Percentiles rank a stretch among this genome's conserved stretches.
Evolutionary conservation across 1,284 basidiomycete species (phyloP).

Genomic region (Butyriboletus appendiculatus): DNA sequence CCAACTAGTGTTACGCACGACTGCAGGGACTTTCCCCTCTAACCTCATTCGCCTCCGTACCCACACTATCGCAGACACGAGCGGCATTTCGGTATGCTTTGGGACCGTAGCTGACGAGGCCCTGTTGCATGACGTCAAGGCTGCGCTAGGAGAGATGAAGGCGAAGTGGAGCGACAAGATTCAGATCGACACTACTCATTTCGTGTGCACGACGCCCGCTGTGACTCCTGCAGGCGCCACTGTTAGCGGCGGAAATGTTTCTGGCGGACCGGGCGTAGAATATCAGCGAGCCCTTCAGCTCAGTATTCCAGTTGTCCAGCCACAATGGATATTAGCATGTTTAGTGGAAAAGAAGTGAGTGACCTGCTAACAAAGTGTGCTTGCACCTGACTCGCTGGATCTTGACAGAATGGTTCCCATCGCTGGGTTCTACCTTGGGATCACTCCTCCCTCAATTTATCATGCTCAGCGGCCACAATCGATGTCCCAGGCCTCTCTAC

Average conservation of each 20-base stretch:
- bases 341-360: slow-evolving; percentile 77
- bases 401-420: slow-evolving; percentile 80
- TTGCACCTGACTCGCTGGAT: not conserved
- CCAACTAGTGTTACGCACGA: slow-evolving; percentile 88
- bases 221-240: slow-evolving; percentile 63
- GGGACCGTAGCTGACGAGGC: slow-evolving; percentile 81
- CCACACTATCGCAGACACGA: slow-evolving; percentile 92
- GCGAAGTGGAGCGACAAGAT: slow-evolving; percentile 89
- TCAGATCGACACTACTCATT: slow-evolving; percentile 96
- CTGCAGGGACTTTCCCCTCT: slow-evolving; percentile 86
- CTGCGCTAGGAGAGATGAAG: slow-evolving; percentile 78
- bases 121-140: slow-evolving; percentile 75
- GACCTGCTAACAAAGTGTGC: not conserved
- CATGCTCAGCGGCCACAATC: slow-evolving; percentile 61
- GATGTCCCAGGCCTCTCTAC: slow-evolving; percentile 68
- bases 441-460: slow-evolving; percentile 51
- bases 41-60: slow-evolving; percentile 82
- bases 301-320: slow-evolving; percentile 89
- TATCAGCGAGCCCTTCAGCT: slow-evolving; percentile 90
- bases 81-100: slow-evolving; percentile 91
- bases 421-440: slow-evolving; percentile 77
- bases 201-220: slow-evolving; percentile 89
- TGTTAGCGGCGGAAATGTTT: slow-evolving; percentile 43
- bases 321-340: slow-evolving; percentile 89
- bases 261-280: slow-evolving; percentile 71